phyloP scores from a whole-genome alignment of 495 filamentous ascomycete species.

The Penicillium simplicissimum region DNA sequence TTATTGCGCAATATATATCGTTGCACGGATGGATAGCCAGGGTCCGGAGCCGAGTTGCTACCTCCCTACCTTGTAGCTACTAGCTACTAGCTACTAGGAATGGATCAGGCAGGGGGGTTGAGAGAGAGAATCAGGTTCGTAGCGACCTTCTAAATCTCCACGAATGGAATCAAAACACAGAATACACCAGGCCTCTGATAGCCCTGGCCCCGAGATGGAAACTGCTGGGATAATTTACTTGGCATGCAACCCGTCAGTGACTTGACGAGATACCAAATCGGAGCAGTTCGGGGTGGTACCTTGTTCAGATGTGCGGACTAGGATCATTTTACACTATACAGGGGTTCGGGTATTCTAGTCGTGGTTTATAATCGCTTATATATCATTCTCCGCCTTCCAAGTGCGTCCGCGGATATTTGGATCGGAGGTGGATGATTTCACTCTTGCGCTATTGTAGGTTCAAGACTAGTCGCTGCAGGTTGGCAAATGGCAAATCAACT shows the following conservation, averaged over 20 bases:
- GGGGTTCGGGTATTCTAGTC: background rate
- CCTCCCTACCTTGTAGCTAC: no score
- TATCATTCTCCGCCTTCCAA: background rate
- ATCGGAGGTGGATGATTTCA: background rate
- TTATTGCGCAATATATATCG: slow-evolving; percentile 1
- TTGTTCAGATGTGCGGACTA: slow-evolving; percentile 1
- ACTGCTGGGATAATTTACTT: background rate
- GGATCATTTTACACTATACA: background rate
- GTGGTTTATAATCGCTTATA: background rate
- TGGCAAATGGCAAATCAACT: background rate
- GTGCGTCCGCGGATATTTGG: background rate
- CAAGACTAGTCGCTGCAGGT: background rate
- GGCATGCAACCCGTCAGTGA: background rate
- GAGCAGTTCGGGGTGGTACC: slow-evolving; percentile 18
- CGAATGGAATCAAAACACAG: background rate
- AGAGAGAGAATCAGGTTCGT: background rate
- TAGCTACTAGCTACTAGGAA: no score
- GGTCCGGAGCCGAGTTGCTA: no score
- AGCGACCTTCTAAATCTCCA: background rate
- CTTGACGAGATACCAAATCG: slow-evolving; percentile 12
- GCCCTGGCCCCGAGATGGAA: background rate
- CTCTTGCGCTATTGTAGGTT: background rate
- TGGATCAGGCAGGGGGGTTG: no score
- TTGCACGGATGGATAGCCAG: no score
- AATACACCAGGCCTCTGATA: background rate